Percentiles rank a stretch among this genome's conserved stretches.
phyloP scores from a whole-genome alignment of 306 rosid genomes.

The Argentina anserina region DNA sequence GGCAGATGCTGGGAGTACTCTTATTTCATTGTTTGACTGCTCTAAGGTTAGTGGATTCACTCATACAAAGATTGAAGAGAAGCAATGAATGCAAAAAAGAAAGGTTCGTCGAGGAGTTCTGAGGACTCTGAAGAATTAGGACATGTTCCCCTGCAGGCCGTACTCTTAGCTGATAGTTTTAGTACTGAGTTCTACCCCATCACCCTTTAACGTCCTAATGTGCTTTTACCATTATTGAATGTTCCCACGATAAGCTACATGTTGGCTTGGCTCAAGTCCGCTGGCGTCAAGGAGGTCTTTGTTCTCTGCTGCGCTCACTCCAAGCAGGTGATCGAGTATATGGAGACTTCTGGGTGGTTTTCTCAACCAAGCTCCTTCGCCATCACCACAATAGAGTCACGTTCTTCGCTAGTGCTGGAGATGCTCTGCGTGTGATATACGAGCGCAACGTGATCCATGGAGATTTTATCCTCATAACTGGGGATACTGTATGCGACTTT shows the following conservation, averaged over 20 bases:
- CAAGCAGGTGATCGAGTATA: conserved; percentile 72
- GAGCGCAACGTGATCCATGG: conserved; percentile 96
- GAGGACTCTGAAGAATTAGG: conserved; percentile 79
- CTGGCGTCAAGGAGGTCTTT: conserved; percentile 95
- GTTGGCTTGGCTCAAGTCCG: conserved; percentile 87
- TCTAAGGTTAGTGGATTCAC: neutral
- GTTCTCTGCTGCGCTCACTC: conserved; percentile 90
- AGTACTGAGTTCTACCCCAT: conserved; percentile 84
- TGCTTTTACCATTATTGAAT: conserved; percentile 72
- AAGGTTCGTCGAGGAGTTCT: conserved; percentile 54
- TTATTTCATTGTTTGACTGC: neutral
- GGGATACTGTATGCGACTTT: conserved; percentile 93
- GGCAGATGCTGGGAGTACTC: neutral
- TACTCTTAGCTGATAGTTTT: conserved; percentile 88
- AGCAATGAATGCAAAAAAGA: conserved; percentile 71
- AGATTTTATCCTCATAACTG: conserved; percentile 89
- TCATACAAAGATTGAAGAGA: neutral
- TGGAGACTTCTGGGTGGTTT: conserved; percentile 72
- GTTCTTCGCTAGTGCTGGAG: conserved; percentile 87
- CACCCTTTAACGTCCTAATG: conserved; percentile 96
- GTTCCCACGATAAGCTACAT: conserved; percentile 87
- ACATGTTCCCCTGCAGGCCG: conserved; percentile 76
- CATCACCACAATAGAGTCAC: conserved; percentile 70
- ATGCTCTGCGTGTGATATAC: conserved; percentile 76
- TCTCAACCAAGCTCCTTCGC: conserved; percentile 57